Percentiles rank a stretch among this genome's conserved stretches.
Conservation (phyloP, 2,329 filamentous ascomycete genomes). For the Diaporthe caulivora region DNA sequence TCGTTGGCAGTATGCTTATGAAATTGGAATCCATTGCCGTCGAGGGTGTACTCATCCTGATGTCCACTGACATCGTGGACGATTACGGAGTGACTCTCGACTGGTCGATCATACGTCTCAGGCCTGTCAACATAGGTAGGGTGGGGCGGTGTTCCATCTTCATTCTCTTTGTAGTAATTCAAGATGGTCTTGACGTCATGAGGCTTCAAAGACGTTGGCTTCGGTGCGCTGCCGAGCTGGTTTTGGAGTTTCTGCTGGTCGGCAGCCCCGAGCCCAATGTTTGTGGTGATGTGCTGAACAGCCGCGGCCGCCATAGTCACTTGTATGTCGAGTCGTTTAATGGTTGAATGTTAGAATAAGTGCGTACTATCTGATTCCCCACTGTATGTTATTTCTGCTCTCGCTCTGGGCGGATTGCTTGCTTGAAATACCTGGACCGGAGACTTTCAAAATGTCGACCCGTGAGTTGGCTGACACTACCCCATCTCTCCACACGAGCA, state of each 20-base stretch:
- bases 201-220: slow-evolving; percentile 19
- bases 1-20: slow-evolving; percentile 65
- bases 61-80: slow-evolving; percentile 70
- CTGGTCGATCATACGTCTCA: background rate
- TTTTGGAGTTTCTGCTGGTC: background rate
- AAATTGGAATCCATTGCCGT: slow-evolving; percentile 68
- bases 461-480: slow-evolving; percentile 8
- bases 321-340: background rate
- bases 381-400: background rate
- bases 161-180: slow-evolving; percentile 13
- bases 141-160: slow-evolving; percentile 9
- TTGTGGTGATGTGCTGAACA: slow-evolving; percentile 7
- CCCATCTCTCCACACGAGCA: slow-evolving; percentile 21
- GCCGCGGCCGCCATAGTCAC: slow-evolving; percentile 7
- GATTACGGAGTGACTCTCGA: slow-evolving; percentile 50
- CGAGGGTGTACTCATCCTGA: slow-evolving; percentile 72
- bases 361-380: background rate
- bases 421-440: slow-evolving; percentile 11
- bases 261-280: background rate
- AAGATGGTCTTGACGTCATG: slow-evolving; percentile 19
- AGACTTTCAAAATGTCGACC: background rate
- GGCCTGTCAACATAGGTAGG: slow-evolving; percentile 16
- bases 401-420: background rate
- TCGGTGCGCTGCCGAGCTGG: background rate
- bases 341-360: background rate